phyloP scores from a whole-genome alignment of 164 flowering plant genomes.

The Vitis rotundifolia region DNA sequence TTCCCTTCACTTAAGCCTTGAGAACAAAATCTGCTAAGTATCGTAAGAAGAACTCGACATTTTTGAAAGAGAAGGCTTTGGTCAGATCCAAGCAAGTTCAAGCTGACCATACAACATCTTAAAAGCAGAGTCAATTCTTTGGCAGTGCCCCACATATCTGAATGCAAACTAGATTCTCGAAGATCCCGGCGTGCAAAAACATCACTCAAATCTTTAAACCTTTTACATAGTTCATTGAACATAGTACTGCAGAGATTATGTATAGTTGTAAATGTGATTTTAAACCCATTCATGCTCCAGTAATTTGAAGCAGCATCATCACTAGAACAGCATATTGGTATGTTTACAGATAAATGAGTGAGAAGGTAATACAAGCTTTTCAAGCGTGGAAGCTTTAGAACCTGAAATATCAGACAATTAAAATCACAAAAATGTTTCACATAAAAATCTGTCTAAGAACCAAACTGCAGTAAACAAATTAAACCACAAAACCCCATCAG shows the following conservation, averaged over 20 bases:
- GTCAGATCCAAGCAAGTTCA: conserved; percentile 37
- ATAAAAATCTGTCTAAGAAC: not conserved
- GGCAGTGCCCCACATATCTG: conserved; percentile 8
- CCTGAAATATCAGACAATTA: conserved; percentile 26
- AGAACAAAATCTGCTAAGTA: conserved; percentile 21
- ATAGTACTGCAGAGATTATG: conserved; percentile 32
- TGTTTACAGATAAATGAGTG: conserved; percentile 18
- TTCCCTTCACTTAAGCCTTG: conserved; percentile 9
- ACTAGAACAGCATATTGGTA: conserved; percentile 4
- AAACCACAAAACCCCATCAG: not conserved
- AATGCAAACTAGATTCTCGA: conserved; percentile 3
- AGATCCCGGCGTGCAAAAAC: conserved; percentile 6
- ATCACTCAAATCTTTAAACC: conserved; percentile 26
- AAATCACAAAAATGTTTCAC: conserved; percentile 3
- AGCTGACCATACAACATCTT: conserved; percentile 56
- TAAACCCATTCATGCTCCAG: conserved; percentile 10
- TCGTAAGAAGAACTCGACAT: conserved; percentile 21
- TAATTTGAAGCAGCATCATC: conserved; percentile 2
- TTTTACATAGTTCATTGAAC: conserved; percentile 34
- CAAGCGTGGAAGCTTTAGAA: conserved; percentile 20
- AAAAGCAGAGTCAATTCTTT: conserved; percentile 43
- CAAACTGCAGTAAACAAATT: not conserved
- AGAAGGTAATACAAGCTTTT: conserved; percentile 34
- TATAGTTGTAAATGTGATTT: conserved; percentile 23
- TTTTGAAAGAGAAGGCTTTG: conserved; percentile 32